A percentile compares a stretch with the other conserved stretches of the same genome.
Conservation (phyloP, 805 yeast genomes). For the Brettanomyces bruxellensis region DNA sequence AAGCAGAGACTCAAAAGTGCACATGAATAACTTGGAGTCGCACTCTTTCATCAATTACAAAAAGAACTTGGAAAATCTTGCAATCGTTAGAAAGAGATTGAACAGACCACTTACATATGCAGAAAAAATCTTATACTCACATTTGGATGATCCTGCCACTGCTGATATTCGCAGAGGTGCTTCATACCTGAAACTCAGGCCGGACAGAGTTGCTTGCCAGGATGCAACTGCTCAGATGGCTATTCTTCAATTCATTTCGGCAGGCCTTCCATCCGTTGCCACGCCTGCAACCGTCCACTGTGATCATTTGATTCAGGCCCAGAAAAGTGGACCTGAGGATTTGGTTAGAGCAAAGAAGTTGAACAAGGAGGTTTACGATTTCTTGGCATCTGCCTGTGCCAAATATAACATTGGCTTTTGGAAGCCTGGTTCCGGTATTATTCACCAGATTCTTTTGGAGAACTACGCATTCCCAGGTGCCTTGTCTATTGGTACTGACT, state of each 20-base stretch:
- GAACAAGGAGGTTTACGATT: conserved; percentile 93
- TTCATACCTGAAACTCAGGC: conserved; percentile 84
- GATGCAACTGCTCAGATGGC: conserved; percentile 99
- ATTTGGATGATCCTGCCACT: conserved; percentile 82
- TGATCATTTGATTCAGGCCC: conserved; percentile 96
- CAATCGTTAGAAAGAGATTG: conserved; percentile 65
- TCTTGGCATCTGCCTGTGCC: conserved; percentile 85
- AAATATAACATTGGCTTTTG: conserved; percentile 97
- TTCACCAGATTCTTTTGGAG: conserved; percentile 95
- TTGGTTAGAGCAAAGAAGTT: conserved; percentile 71
- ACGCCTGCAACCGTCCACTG: conserved; percentile 97
- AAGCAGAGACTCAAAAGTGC: conserved; percentile 46
- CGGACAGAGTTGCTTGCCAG: conserved; percentile 99
- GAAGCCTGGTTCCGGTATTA: conserved; percentile 99
- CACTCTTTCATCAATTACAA: conserved; percentile 87
- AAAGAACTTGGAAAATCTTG: conserved; percentile 79
- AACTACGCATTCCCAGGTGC: conserved; percentile 96
- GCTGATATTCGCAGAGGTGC: conserved; percentile 68
- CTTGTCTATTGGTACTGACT: conserved; percentile 96
- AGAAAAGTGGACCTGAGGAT: conserved; percentile 83
- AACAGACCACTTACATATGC: conserved; percentile 84
- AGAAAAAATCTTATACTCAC: conserved; percentile 91
- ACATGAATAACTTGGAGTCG: conserved; percentile 54
- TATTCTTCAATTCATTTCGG: conserved; percentile 95
- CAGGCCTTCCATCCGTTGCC: conserved; percentile 77